phyloP scores from a whole-genome alignment of 2,329 filamentous ascomycete species.

The Cadophora luteo-olivacea region DNA sequence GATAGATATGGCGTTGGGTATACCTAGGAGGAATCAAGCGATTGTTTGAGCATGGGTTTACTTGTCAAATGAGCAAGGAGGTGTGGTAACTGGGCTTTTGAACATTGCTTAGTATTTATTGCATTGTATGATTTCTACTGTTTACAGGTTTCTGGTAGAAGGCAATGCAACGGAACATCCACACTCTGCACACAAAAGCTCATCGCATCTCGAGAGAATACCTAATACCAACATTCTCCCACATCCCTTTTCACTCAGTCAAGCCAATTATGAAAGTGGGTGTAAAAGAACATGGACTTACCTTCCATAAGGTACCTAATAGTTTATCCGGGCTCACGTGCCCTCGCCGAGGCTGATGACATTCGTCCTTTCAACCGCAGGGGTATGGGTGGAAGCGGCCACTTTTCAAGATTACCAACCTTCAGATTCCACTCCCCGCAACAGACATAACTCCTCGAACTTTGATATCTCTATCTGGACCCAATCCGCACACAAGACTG shows the following conservation, averaged over 20 bases:
- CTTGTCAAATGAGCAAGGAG: background rate
- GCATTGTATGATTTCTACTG: background rate
- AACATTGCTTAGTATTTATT: background rate
- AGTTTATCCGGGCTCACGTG: slow-evolving; percentile 5
- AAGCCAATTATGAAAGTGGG: background rate
- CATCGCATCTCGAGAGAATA: background rate
- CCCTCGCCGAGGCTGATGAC: slow-evolving; percentile 10
- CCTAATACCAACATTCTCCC: background rate
- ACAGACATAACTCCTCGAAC: background rate
- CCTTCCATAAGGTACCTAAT: too few relatives aligned
- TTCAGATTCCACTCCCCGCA: background rate
- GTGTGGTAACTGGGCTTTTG: background rate
- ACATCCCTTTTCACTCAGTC: too few relatives aligned
- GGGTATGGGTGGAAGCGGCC: slow-evolving; percentile 8
- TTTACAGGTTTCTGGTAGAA: background rate
- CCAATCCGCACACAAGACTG: slow-evolving; percentile 1
- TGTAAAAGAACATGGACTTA: too few relatives aligned
- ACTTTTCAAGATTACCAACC: slow-evolving; percentile 17
- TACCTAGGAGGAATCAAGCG: background rate
- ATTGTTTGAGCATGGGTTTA: background rate
- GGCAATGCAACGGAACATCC: background rate
- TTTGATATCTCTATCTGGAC: background rate
- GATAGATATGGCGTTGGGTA: background rate
- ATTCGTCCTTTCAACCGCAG: background rate
- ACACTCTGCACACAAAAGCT: background rate